Base-by-base conservation (phyloP, 164 flowering plant genomes). In the Sedum album region DNA sequence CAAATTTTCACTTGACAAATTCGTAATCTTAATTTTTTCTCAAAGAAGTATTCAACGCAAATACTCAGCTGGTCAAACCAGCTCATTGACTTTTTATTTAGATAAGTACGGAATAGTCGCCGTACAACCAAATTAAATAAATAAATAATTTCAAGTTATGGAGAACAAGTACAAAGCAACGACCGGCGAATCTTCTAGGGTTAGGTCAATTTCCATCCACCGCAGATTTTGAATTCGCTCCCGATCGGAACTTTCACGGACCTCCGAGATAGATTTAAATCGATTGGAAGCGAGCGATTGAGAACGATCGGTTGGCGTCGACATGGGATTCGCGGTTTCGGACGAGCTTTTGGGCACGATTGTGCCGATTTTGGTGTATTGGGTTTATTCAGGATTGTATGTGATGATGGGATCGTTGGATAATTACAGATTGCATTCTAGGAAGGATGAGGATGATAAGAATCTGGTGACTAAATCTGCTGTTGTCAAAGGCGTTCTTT, bases 331-430 rank as follows among this genome's bases (percentile, higher is more conserved):
- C 21, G 73, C 48, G 26, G 65, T 93, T 2, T 86, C 97, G 0
- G 98, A 94, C 76, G 93, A 91, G 31, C 33, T 91, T 41, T 60
- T 94, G 77, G 96, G 93, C 0, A 85, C 93, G 20, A 68, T 91
- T 69, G 83, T 69, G n/a, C 98, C 96, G 10, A 82, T 91, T 68
- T 7, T 85, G 51, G 85, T 91, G 25, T 94, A 94, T 74, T 94
- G 98, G 97, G 57, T 73, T 2, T 94, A 94, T 73, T 91, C 97
- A 0, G 97, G 96, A n/a, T 18, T 94, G 1, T 91, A 91, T 70
- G 41, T 82, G 8, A 10, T 79, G 73, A 33, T 94, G n/a, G 90
- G 82, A 0, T 76, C 78, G 4, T 73, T 85, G 18, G 93, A 93
- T 28, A 78, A 82, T 26, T 91, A 89, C 66, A 78, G 97, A 36